Base-by-base conservation (phyloP, 805 yeast genomes). In the Yamadazyma sp. region DNA sequence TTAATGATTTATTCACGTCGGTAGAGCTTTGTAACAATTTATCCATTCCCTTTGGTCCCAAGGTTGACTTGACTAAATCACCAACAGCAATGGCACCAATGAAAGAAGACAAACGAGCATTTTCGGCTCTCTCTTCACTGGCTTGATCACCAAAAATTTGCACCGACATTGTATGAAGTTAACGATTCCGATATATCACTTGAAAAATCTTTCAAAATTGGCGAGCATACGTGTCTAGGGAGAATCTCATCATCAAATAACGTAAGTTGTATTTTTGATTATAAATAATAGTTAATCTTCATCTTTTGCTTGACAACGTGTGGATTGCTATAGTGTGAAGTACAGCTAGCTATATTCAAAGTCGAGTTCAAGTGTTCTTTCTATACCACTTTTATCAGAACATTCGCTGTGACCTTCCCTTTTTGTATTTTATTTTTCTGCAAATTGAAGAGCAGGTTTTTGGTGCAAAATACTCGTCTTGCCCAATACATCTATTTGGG, bases 51-150 rank as follows among this genome's bases (percentile, higher is more conserved):
- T 93, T 91, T 45, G 99, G 99, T 11, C 99, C 99, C 47, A 93
- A 70, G 3, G 99, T 85, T 20, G 89, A 72, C 63, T 91, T 91
- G 31, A 91, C 99, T 44, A 93, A 74, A 62, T 93, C 99, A 36
- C 99, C 99, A 23, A 93, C 99, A 27, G 99, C 99, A 58, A 93
- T 91, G 48, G 99, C 99, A 33, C 99, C 99, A 8, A 93, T 95
- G 62, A 93, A 93, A 2, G 99, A 88, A 5, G 96, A 86, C 70
- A 91, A 73, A 71, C 99, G 89, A 37, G 99, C 99, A 65, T 91
- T 90, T 64, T 93, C 99, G 30, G 93, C 99, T 56, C 97, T 79
- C 67, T 91, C 99, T 66, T 91, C 99, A 5, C 93, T 84, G 38
- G 91, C 98, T 63, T 91, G 96, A 60, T 93, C 98, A 45, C 96